Evolutionary conservation across 2,329 filamentous ascomycete species (phyloP), one percentile per base, ranked within the genome.

Genomic region (Beauveria sp.): DNA sequence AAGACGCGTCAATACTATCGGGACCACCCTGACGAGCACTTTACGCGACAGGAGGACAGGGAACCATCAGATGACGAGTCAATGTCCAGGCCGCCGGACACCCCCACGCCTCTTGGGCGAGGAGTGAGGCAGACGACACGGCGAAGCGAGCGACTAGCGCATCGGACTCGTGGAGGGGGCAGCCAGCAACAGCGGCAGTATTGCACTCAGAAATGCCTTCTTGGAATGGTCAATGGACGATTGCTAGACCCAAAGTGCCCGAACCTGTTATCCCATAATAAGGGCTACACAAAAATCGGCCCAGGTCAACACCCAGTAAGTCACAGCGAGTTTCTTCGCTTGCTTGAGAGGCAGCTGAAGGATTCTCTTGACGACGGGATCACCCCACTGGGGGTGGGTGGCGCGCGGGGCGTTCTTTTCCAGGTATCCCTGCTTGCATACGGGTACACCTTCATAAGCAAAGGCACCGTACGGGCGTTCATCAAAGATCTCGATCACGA

Each of bases 371-470:
- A 46, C 14, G 14, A 69, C 34, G 70, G 74, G 1, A 71, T 74
- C 31, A 60, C 63, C 1, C 66, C 54, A 6, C 60, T 78, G 0
- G 63, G 66, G 8, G 24, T 67, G 18, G 62, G 67, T 34, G 73
- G 77, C 8, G 66, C 75, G 1, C 69, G 72, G 8, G 72, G 76
- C 14, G 74, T 72, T 5, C 66, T 79, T 7, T 80, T 81, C 64
- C 67, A 72, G 61, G 67, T 80, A 5, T 75, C 72, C 9, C 69
- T 80, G 46, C 65, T 74, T 28, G 67, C 63, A 2, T 73, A 79
- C 64, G 72, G 75, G 63, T 80, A 80, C 67, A 78, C 73, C 2
- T 75, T 80, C 50, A 68, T 75, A 26, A 68, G 71, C 56, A 81
- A 81, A 65, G 73, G 73, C 26, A 79, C 72, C 1, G 68, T 74